Percentiles rank a stretch among this genome's conserved stretches.
phyloP scores from a whole-genome alignment of 2,329 filamentous ascomycete species.

The Claviceps africana region DNA sequence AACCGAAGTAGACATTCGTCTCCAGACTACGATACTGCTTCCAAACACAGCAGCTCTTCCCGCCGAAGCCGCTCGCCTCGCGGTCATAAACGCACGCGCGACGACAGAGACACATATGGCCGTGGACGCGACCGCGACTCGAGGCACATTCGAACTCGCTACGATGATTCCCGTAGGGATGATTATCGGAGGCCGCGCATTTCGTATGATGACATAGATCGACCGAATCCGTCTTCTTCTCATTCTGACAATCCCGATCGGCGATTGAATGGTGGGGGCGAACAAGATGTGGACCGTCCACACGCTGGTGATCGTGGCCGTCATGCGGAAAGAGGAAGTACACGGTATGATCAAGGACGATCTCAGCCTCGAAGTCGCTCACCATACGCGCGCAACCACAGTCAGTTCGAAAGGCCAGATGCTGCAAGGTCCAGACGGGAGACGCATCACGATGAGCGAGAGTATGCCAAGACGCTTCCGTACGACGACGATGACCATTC shows the following conservation, averaged over 20 bases:
- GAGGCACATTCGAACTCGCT: conserved; percentile 46
- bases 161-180: conserved; percentile 42
- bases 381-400: conserved; percentile 27
- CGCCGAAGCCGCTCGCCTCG: conserved; percentile 46
- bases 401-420: conserved; percentile 22
- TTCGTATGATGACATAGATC: conserved; percentile 45
- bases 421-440: conserved; percentile 21
- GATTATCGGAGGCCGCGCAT: conserved; percentile 32
- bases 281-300: conserved; percentile 14
- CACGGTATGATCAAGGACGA: conserved; percentile 33
- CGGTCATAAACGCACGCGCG: conserved; percentile 52
- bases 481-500: conserved; percentile 4
- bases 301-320: conserved; percentile 13
- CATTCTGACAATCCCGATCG: conserved; percentile 1
- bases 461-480: conserved; percentile 3
- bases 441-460: conserved; percentile 7
- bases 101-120: conserved; percentile 44
- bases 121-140: conserved; percentile 33
- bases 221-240: conserved; percentile 22
- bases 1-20: conserved; percentile 47
- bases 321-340: conserved; percentile 20
- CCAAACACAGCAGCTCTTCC: conserved; percentile 26
- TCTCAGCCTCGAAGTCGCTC: conserved; percentile 41
- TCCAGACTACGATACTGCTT: conserved; percentile 35
- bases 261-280: conserved; percentile 26